These are phyloP conservation scores for Leptomonas seymouri DNA, from an alignment of 208 protist species.

Conservation along the genomic window DNA sequence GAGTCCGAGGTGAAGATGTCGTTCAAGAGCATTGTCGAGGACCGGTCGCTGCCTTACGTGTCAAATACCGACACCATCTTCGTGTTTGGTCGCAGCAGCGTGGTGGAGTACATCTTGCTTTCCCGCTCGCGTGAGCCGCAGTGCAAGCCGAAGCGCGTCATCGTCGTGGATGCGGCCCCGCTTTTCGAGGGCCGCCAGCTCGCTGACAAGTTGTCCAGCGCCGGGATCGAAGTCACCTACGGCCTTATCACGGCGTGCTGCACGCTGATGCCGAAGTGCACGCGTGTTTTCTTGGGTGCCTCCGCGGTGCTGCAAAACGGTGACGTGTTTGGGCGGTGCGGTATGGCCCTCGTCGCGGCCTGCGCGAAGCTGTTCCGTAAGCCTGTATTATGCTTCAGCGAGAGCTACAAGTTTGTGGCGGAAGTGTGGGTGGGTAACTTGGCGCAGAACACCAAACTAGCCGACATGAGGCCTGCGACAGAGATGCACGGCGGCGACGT, in stretches of 20 bases:
- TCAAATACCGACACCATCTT: slow-evolving; percentile 73
- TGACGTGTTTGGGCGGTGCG: slow-evolving; percentile 91
- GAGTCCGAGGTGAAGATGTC: slow-evolving; percentile 66
- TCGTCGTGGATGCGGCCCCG: slow-evolving; percentile 96
- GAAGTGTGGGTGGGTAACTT: slow-evolving; percentile 96
- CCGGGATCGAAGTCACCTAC: slow-evolving; percentile 94
- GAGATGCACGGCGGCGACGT: slow-evolving; percentile 18
- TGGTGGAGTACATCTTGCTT: slow-evolving; percentile 75
- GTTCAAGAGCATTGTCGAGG: slow-evolving; percentile 76
- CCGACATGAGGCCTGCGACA: slow-evolving; percentile 42
- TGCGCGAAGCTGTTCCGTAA: slow-evolving; percentile 94
- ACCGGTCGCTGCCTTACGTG: slow-evolving; percentile 70
- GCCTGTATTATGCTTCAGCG: slow-evolving; percentile 97
- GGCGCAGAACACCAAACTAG: slow-evolving; percentile 94
- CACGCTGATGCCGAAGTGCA: slow-evolving; percentile 95
- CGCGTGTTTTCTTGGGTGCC: slow-evolving; percentile 95
- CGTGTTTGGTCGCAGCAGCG: slow-evolving; percentile 81
- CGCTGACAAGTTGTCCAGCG: slow-evolving; percentile 65
- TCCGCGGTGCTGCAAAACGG: slow-evolving; percentile 95
- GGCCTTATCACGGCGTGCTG: slow-evolving; percentile 92
- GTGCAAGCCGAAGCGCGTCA: slow-evolving; percentile 71
- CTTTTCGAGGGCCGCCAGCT: slow-evolving; percentile 90
- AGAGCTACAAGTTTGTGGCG: slow-evolving; percentile 98
- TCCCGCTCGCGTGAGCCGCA: slow-evolving; percentile 46
- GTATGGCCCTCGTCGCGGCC: slow-evolving; percentile 93